These are phyloP conservation scores for Irpex lacteus DNA, from an alignment of 1,284 basidiomycete genomes.

Conservation along the genomic window DNA sequence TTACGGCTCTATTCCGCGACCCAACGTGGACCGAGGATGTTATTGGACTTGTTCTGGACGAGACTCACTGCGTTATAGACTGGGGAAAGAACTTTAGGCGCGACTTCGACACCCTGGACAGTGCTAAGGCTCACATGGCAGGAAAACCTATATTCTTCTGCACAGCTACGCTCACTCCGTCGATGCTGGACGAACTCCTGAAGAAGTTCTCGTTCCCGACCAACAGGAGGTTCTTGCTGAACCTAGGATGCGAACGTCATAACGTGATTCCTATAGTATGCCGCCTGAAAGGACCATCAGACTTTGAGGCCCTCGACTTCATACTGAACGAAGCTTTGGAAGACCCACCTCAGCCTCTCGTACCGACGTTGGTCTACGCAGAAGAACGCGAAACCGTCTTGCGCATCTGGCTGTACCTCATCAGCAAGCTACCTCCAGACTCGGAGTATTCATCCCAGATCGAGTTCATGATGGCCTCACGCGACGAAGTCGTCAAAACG, in stretches of 20 bases:
- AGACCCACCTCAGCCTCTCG: not conserved
- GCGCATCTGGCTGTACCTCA: not conserved
- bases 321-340: not conserved
- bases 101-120: constrained; percentile 15
- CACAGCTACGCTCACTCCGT: constrained; percentile 17
- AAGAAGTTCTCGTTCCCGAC: constrained; percentile 4
- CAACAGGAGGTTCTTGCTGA: constrained; percentile 7
- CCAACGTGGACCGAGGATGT: constrained; percentile 22
- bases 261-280: constrained; percentile 14
- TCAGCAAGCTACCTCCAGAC: not conserved
- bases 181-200: constrained; percentile 4
- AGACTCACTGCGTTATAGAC: constrained; percentile 27
- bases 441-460: not conserved
- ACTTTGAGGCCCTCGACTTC: not conserved
- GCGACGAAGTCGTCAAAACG: not conserved
- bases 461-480: constrained; percentile 3
- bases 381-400: not conserved
- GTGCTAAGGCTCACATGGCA: constrained; percentile 14
- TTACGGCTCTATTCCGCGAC: constrained; percentile 11
- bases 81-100: constrained; percentile 17
- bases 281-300: constrained; percentile 1
- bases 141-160: constrained; percentile 14
- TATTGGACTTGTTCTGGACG: constrained; percentile 31
- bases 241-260: constrained; percentile 19
- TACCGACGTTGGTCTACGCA: not conserved